Percentiles rank a stretch among this genome's conserved stretches.
Conservation (phyloP, 805 yeast genomes). For the Teunomyces funiuensis region DNA sequence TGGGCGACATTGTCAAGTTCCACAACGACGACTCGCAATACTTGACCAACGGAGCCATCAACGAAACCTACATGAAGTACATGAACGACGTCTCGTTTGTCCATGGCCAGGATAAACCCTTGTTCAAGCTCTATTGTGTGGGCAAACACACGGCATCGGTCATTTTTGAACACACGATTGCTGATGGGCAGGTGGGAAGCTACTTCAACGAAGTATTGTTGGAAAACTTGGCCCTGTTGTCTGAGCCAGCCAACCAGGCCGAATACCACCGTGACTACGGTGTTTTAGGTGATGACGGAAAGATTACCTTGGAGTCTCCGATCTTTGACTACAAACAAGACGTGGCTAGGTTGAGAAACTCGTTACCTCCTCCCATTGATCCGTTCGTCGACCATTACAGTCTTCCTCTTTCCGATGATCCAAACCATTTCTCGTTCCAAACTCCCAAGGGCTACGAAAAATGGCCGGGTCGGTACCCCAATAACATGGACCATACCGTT, state of each 20-base stretch:
- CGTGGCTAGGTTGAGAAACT: conserved; percentile 16
- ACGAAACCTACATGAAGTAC: conserved; percentile 29
- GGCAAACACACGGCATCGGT: conserved; percentile 23
- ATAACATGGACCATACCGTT: conserved; percentile 14
- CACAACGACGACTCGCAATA: conserved; percentile 9
- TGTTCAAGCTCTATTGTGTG: conserved; percentile 27
- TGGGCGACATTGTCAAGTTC: conserved; percentile 28
- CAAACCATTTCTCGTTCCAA: conserved; percentile 20
- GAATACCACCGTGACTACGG: conserved; percentile 13
- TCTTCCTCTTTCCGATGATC: conserved; percentile 28
- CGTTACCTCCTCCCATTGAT: conserved; percentile 39
- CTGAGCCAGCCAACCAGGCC: conserved; percentile 6
- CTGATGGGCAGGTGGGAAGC: conserved; percentile 39
- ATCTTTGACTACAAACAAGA: conserved; percentile 26
- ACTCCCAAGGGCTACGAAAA: conserved; percentile 19
- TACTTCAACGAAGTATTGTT: conserved; percentile 36
- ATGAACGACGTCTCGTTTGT: conserved; percentile 20
- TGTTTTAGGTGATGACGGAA: neutral
- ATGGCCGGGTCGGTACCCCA: conserved; percentile 35
- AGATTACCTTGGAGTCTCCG: conserved; percentile 7
- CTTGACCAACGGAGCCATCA: conserved; percentile 18
- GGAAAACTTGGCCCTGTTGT: conserved; percentile 24
- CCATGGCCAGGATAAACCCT: conserved; percentile 24
- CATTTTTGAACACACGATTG: conserved; percentile 37
- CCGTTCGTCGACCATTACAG: conserved; percentile 24